phyloP scores from a whole-genome alignment of 2,329 filamentous ascomycete genomes.

The Hypoxylon sp. region DNA sequence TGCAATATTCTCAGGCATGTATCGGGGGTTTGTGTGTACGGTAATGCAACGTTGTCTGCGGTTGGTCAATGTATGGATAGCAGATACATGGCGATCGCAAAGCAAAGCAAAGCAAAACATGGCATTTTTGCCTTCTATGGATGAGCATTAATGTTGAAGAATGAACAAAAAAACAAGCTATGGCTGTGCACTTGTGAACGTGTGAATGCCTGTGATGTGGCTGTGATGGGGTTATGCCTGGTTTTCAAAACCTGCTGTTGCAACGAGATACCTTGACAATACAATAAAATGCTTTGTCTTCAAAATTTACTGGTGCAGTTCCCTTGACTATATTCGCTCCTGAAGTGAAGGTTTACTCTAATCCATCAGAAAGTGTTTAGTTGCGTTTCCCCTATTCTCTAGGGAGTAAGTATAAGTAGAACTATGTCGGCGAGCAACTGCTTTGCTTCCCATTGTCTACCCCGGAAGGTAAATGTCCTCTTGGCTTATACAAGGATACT shows the following conservation, averaged over 20 bases:
- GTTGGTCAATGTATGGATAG: constrained; percentile 30
- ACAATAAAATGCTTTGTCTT: not conserved
- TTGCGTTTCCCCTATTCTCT: not conserved
- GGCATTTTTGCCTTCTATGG: constrained; percentile 20
- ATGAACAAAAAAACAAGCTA: constrained; percentile 14
- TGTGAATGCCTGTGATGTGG: not conserved
- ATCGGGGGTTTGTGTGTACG: constrained; percentile 23
- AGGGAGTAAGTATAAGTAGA: not conserved
- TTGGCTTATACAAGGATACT: too few species aligned
- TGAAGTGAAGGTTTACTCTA: not conserved
- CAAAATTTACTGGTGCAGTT: not conserved
- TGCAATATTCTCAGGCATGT: constrained; percentile 23
- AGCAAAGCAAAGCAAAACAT: constrained; percentile 16
- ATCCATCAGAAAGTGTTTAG: not conserved
- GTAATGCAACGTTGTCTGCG: constrained; percentile 27
- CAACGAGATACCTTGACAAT: not conserved
- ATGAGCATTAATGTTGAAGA: constrained; percentile 26
- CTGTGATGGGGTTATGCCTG: not conserved
- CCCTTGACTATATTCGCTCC: not conserved
- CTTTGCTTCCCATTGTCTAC: too few species aligned
- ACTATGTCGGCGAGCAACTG: too few species aligned
- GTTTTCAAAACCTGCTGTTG: not conserved
- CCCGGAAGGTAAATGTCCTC: too few species aligned
- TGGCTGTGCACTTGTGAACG: not conserved
- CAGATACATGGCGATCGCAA: constrained; percentile 6